Conservation (phyloP, 768 basidiomycete species). For the Mycena epipterygia region DNA sequence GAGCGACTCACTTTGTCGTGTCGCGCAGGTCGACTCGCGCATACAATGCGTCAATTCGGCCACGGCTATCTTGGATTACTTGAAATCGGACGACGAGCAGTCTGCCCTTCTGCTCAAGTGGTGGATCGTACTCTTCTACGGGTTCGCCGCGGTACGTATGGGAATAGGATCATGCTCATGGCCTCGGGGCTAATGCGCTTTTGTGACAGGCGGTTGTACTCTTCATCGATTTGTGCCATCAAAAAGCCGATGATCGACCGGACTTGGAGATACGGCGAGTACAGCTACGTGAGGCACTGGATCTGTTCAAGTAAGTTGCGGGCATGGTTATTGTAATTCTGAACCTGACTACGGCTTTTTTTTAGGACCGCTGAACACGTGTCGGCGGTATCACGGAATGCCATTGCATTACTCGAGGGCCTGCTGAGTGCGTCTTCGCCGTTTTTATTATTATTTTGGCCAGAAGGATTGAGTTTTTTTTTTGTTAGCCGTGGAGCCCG, state of each 20-base stretch:
- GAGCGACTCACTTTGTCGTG: not conserved
- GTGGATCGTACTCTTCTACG: slow-evolving; percentile 43
- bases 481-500: slow-evolving; percentile 28
- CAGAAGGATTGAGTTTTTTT: not conserved
- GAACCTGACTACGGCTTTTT: not conserved
- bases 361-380: slow-evolving; percentile 33
- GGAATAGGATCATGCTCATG: not conserved
- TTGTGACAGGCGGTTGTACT: slow-evolving; percentile 40
- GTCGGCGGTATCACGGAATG: slow-evolving; percentile 40
- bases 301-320: slow-evolving; percentile 39
- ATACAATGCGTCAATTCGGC: slow-evolving; percentile 44
- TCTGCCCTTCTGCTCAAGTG: slow-evolving; percentile 40
- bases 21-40: slow-evolving; percentile 38
- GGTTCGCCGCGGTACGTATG: slow-evolving; percentile 41
- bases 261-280: slow-evolving; percentile 32
- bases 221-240: slow-evolving; percentile 44
- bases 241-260: slow-evolving; percentile 35
- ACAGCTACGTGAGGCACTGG: slow-evolving; percentile 39
- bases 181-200: not conserved
- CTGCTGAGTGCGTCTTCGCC: slow-evolving; percentile 40
- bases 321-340: too few species aligned
- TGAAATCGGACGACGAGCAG: slow-evolving; percentile 38
- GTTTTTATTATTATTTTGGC: not conserved
- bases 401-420: slow-evolving; percentile 40
- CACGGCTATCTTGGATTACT: slow-evolving; percentile 37